Evolutionary conservation across 768 basidiomycete genomes (phyloP), one percentile per base, ranked within the genome.

Genomic region (Myochromella boudieri): DNA sequence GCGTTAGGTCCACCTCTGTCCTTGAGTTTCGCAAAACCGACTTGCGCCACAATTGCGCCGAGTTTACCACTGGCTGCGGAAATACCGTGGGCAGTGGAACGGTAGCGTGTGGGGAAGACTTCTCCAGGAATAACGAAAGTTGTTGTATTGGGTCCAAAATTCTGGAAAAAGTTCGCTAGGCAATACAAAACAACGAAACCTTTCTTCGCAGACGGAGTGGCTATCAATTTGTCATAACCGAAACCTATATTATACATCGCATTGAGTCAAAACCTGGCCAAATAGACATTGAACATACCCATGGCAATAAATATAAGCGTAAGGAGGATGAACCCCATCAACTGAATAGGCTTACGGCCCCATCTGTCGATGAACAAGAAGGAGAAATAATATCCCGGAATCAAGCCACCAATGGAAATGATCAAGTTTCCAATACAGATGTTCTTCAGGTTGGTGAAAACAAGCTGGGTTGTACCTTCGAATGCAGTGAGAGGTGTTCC

Each of bases 121-220:
- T 94, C 91, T 53, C 87, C 87, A 0, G 91, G 89, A 3, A 91
- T 69, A 43, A 91, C 49, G 64, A 92, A 92, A 0, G 89, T 91
- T 0, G 87, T 91, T 0, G 77, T 78, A 56, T 91, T 89, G 7
- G 85, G 87, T 2, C 87, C 90, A 51, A 91, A 92, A 68, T 92
- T 92, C 70, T 88, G 85, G 85, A 91, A 90, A 71, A 90, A 90
- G 62, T 88, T 85, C 56, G 88, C 78, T n/a, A 93, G 70, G 62
- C 88, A 88, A 70, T 92, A 93, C 21, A 90, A 77, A 69, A 86
- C 85, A 38, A 90, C 82, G 62, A 93, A 91, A 2, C 74, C 87
- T 26, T 80, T 79, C 12, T 39, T 73, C 15, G 68, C 62, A 2
- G 61, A 8, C 2, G 53, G 3, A 1, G 72, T 75, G 26, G 74